Percentiles rank a stretch among this genome's conserved stretches.
These are phyloP conservation scores for Sphenostylis stenocarpa DNA, from an alignment of 306 rosid genomes.

Conservation along the genomic window DNA sequence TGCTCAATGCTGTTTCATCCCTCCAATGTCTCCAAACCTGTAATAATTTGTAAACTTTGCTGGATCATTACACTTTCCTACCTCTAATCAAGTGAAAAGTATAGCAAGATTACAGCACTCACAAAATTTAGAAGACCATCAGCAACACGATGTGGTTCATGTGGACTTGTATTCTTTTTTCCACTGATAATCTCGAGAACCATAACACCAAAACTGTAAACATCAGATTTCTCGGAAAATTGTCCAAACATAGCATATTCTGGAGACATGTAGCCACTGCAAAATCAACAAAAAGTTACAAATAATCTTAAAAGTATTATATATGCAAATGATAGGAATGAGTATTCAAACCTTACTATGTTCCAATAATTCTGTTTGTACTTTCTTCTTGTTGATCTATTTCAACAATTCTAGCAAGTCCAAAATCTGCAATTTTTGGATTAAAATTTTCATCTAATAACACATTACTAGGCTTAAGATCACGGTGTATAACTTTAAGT, in stretches of 20 bases:
- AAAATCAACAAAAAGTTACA: not conserved
- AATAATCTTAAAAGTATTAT: not conserved
- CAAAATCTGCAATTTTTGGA: conserved; percentile 13
- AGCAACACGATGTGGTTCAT: not conserved
- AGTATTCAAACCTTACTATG: too few species aligned
- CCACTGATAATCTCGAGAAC: not conserved
- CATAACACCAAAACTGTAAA: not conserved
- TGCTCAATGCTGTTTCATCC: not conserved
- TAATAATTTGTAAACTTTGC: not conserved
- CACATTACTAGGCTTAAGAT: not conserved
- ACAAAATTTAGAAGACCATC: not conserved
- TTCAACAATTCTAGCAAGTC: conserved; percentile 11
- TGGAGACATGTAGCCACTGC: not conserved
- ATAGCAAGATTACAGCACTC: not conserved
- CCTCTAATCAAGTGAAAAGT: not conserved
- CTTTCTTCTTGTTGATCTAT: not conserved
- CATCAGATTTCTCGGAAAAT: not conserved
- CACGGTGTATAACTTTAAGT: not conserved
- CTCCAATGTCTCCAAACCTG: not conserved
- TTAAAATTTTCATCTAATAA: not conserved
- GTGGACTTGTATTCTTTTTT: not conserved
- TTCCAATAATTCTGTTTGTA: not conserved
- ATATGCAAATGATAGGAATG: too few species aligned
- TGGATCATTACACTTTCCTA: not conserved
- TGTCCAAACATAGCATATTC: not conserved